Evolutionary conservation across 768 basidiomycete genomes (phyloP), one percentile per base, ranked within the genome.

Genomic region (Collybiopsis luxurians): DNA sequence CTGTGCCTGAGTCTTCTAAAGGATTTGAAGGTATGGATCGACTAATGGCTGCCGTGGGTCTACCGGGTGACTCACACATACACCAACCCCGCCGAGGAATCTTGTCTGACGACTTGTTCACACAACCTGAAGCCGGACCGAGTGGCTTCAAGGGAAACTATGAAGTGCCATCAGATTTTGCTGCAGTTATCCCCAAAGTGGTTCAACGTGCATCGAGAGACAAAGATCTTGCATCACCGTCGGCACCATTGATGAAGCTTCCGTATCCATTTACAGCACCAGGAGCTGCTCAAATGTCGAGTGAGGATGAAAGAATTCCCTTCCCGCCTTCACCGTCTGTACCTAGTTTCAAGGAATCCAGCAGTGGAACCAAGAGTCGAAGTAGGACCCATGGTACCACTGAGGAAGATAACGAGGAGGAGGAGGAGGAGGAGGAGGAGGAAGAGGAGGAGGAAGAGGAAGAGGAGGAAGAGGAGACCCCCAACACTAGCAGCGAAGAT

Each of bases 201-300:
- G 73, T 75, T 30, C 80, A 77, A 60, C 67, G 76, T 42, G 60
- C 68, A 0, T 79, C 79, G 49, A 80, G 72, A 67, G 82, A 88
- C 53, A 74, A 73, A 59, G 71, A 75, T 38, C 59, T 63, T 19
- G 64, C 30, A 13, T 57, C 38, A 2, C 67, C 53, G 60, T 61
- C 47, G 68, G 66, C 73, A 12, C 77, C 86, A 30, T 66, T 84
- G 54, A 73, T 77, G 71, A 70, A 72, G 59, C 62, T 86, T 30
- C 86, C 87, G 4, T 92, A 92, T 73, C 89, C 90, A 0, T 92
- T 92, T 67, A 71, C 81, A 1, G 81, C 75, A 9, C 80, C 79
- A 55, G 81, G 54, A 45, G 39, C 51, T 38, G 81, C 84, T 0
- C 85, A 85, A 59, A 74, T 79, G 53, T 85, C 84, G 10, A 84